These are phyloP conservation scores for Jatropha curcas DNA, from an alignment of 345 rosid species.

Conservation along the genomic window DNA sequence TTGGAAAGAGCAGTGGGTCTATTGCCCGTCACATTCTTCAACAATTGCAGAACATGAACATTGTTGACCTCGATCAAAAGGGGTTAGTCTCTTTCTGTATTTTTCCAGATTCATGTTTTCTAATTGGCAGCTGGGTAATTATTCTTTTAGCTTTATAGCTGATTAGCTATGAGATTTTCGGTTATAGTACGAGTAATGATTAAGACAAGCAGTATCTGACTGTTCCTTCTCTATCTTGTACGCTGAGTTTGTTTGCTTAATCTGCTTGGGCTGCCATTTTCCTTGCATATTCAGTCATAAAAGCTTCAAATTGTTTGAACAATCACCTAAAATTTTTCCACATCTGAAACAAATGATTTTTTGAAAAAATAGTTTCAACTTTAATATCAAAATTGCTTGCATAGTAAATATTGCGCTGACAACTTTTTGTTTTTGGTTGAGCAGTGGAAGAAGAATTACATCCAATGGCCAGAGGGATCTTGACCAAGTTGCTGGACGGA, in stretches of 20 bases:
- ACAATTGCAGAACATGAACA: conserved; percentile 67
- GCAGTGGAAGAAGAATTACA: conserved; percentile 83
- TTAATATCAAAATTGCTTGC: neutral
- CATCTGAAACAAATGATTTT: too few species aligned
- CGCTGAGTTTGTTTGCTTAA: too few species aligned
- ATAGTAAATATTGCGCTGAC: neutral
- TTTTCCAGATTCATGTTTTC: too few species aligned
- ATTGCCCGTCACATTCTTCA: conserved; percentile 83
- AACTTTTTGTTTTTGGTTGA: neutral
- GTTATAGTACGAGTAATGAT: too few species aligned
- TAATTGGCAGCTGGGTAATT: neutral
- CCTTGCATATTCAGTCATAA: too few species aligned
- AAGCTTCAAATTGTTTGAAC: too few species aligned
- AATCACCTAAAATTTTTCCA: too few species aligned
- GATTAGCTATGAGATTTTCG: neutral
- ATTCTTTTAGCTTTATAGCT: neutral
- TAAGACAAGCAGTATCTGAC: too few species aligned
- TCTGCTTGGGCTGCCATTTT: too few species aligned
- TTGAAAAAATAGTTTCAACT: too few species aligned
- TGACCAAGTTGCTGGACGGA: conserved; percentile 88
- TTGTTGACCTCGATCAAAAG: conserved; percentile 58
- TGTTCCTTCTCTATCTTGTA: too few species aligned
- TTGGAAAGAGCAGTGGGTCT: conserved; percentile 86
- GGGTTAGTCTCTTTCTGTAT: conserved; percentile 40
- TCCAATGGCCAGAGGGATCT: conserved; percentile 87